Evolutionary conservation across 345 rosid genomes (phyloP).

Genomic region (Populus deltoides): DNA sequence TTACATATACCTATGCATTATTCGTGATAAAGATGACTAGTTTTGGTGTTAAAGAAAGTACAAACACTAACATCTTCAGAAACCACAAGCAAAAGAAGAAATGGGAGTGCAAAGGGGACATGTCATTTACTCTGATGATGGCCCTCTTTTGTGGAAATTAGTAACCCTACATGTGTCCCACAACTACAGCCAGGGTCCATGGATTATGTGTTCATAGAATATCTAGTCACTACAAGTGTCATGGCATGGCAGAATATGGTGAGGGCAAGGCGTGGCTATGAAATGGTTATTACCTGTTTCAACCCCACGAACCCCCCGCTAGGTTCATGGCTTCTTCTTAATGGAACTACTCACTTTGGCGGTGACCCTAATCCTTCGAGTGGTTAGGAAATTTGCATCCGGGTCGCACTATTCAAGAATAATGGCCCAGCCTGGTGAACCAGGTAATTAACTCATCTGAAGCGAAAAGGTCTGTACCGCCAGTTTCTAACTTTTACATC

Average conservation of each 20-base stretch:
- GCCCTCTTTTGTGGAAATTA: conserved; percentile 12
- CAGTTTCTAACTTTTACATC: not conserved
- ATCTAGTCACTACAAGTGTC: not conserved
- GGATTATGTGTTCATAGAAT: conserved; percentile 5
- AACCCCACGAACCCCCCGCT: conserved; percentile 5
- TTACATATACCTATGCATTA: not conserved
- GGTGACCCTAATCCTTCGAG: conserved; percentile 19
- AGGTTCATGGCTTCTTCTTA: conserved; percentile 22
- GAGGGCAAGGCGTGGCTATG: not conserved
- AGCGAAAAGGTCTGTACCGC: too few species aligned
- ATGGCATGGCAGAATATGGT: not conserved
- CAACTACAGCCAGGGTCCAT: conserved; percentile 3
- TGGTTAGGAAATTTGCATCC: not conserved
- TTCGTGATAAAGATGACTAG: not conserved
- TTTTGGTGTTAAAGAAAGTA: not conserved
- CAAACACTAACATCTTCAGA: conserved; percentile 32
- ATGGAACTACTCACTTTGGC: conserved; percentile 22
- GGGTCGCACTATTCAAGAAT: not conserved
- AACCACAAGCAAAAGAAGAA: conserved; percentile 7
- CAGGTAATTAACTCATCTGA: not conserved
- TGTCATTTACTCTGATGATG: conserved; percentile 19
- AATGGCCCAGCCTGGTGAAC: not conserved
- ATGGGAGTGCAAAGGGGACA: conserved; percentile 27
- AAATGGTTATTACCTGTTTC: not conserved
- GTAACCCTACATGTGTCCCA: conserved; percentile 6